Evolutionary conservation across 768 basidiomycete species (phyloP).

Genomic region (Suillus sp.): DNA sequence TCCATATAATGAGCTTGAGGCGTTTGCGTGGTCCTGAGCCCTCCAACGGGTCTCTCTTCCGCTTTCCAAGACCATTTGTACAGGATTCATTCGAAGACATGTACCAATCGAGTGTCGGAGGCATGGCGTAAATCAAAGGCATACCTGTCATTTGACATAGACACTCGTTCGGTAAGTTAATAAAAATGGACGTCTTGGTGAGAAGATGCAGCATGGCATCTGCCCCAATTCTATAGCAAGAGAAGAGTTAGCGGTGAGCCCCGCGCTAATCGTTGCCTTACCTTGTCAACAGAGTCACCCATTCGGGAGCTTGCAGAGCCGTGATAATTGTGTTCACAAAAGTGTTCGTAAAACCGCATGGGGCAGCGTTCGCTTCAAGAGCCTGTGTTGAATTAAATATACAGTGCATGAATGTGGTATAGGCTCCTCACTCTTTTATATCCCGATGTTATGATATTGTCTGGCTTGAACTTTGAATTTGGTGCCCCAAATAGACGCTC

Average conservation of each 20-base stretch:
- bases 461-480: constrained; percentile 35
- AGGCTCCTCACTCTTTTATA: constrained; percentile 59
- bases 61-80: constrained; percentile 20
- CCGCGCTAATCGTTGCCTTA: constrained; percentile 27
- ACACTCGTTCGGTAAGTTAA: constrained; percentile 80
- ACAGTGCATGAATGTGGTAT: not conserved
- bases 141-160: constrained; percentile 81
- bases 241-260: not conserved
- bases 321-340: constrained; percentile 79
- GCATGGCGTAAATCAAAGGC: constrained; percentile 53
- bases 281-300: constrained; percentile 68
- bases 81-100: constrained; percentile 14
- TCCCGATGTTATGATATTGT: constrained; percentile 67
- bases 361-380: constrained; percentile 38
- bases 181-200: constrained; percentile 75
- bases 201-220: constrained; percentile 80
- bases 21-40: constrained; percentile 33
- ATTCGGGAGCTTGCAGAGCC: constrained; percentile 62
- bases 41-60: constrained; percentile 22
- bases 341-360: constrained; percentile 53
- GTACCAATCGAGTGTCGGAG: constrained; percentile 23
- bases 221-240: constrained; percentile 64
- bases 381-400: constrained; percentile 13
- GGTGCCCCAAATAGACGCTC: constrained; percentile 46
- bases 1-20: constrained; percentile 17